Evolutionary conservation across 2,329 filamentous ascomycete species (phyloP).

Genomic region (Phialemonium atrogriseum): DNA sequence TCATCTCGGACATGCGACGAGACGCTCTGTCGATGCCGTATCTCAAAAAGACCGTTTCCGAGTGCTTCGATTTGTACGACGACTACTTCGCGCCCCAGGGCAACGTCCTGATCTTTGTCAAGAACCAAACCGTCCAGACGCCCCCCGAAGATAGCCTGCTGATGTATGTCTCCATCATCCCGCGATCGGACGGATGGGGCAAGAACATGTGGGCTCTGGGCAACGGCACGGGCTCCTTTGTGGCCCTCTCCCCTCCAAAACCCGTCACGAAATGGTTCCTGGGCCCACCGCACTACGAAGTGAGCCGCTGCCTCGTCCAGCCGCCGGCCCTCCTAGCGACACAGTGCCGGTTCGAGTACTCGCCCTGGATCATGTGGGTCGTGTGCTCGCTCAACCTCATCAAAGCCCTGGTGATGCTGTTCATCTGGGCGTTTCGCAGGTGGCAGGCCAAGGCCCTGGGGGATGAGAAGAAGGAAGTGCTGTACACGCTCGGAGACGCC

Average conservation of each 20-base stretch:
- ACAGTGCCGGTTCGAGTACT: constrained; percentile 16
- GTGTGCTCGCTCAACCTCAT: constrained; percentile 13
- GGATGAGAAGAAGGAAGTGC: constrained; percentile 4
- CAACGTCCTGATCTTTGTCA: constrained; percentile 13
- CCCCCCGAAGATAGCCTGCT: constrained; percentile 12
- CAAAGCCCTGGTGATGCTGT: constrained; percentile 12
- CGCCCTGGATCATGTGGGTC: constrained; percentile 12
- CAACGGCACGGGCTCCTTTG: constrained; percentile 9
- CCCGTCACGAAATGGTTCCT: constrained; percentile 12
- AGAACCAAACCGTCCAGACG: constrained; percentile 9
- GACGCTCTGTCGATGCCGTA: constrained; percentile 1
- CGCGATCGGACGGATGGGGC: constrained; percentile 13
- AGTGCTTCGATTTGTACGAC: constrained; percentile 13
- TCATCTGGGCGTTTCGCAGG: constrained; percentile 11
- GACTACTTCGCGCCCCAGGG: constrained; percentile 14
- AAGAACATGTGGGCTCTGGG: constrained; percentile 19
- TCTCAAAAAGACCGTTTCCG: constrained; percentile 7
- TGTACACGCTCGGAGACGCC: constrained; percentile 20
- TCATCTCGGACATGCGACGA: constrained; percentile 9
- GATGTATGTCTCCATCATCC: constrained; percentile 13
- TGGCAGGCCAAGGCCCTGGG: no score
- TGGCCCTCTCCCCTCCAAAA: constrained; percentile 3
- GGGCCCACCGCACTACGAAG: constrained; percentile 13
- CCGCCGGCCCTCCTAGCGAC: constrained; percentile 2
- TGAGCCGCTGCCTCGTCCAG: constrained; percentile 16